Percentiles rank a stretch among this genome's conserved stretches.
phyloP scores from a whole-genome alignment of 805 yeast species.

The Candida sanyiensis region DNA sequence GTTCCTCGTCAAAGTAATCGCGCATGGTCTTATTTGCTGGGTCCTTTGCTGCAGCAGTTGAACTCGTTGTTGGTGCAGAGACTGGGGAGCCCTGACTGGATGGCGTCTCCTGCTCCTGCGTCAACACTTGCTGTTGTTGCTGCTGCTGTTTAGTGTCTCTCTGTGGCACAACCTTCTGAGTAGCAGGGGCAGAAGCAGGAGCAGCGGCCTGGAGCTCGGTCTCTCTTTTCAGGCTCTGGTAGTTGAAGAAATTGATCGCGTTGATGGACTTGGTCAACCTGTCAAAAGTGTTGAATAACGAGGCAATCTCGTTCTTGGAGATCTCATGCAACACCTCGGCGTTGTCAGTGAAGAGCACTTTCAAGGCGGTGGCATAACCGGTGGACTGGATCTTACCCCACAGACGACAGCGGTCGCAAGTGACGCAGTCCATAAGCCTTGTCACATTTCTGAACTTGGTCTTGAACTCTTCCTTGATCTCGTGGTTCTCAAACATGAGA shows the following conservation, averaged over 20 bases:
- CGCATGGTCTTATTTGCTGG: constrained; percentile 15
- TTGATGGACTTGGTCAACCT: constrained; percentile 80
- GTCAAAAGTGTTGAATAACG: constrained; percentile 87
- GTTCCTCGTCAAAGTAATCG: constrained; percentile 47
- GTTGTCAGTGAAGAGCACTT: constrained; percentile 69
- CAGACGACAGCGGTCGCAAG: constrained; percentile 93
- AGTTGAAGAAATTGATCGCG: constrained; percentile 67
- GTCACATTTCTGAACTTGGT: constrained; percentile 83
- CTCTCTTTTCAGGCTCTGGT: constrained; percentile 33
- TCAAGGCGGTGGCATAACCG: constrained; percentile 96
- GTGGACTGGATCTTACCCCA: constrained; percentile 98
- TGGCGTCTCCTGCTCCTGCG: no score
- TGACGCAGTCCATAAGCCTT: constrained; percentile 95
- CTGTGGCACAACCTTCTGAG: background rate
- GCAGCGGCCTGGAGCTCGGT: no score
- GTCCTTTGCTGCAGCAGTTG: background rate
- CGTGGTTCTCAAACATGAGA: constrained; percentile 41
- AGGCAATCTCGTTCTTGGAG: constrained; percentile 78
- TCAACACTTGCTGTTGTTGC: background rate
- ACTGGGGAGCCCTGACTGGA: no score
- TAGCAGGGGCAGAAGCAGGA: background rate
- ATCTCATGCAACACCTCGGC: constrained; percentile 47
- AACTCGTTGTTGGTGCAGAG: background rate
- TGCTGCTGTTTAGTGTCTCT: background rate
- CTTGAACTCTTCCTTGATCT: constrained; percentile 82